These are phyloP conservation scores for Phytophthora pini DNA, from an alignment of 352 stramenopile species.

Conservation along the genomic window DNA sequence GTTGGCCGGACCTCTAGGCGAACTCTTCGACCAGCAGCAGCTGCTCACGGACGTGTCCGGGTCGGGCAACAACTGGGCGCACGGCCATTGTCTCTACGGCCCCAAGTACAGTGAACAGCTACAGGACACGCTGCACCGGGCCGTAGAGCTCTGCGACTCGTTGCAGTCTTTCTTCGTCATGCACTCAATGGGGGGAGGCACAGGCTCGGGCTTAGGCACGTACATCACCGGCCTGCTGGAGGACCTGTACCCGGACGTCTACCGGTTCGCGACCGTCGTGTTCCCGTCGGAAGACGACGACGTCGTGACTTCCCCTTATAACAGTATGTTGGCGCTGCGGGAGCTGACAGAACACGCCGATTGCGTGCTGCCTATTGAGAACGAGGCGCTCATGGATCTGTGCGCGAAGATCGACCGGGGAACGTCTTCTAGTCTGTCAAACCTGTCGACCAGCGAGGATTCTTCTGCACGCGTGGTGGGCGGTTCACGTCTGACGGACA, in stretches of 20 bases:
- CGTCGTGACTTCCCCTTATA: conserved; percentile 94
- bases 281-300: conserved; percentile 91
- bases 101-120: conserved; percentile 88
- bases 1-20: conserved; percentile 75
- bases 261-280: conserved; percentile 83
- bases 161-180: conserved; percentile 94
- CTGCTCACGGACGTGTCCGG: conserved; percentile 90
- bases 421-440: conserved; percentile 8
- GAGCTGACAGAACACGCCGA: conserved; percentile 90
- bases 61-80: conserved; percentile 94
- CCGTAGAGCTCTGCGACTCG: conserved; percentile 90
- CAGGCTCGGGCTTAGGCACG: conserved; percentile 90
- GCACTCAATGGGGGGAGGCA: conserved; percentile 93
- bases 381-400: conserved; percentile 85
- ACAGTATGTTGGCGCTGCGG: conserved; percentile 81
- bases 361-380: conserved; percentile 93
- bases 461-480: conserved; percentile 26
- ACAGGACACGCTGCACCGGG: conserved; percentile 68
- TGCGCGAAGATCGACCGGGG: conserved; percentile 53
- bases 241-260: conserved; percentile 88
- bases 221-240: conserved; percentile 88
- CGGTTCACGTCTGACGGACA: conserved; percentile 50
- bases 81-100: conserved; percentile 91
- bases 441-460: conserved; percentile 6
- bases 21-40: conserved; percentile 91